Evolutionary conservation across 2,329 filamentous ascomycete genomes (phyloP), one percentile per base, ranked within the genome.

Genomic region (Sphaerulina musiva): DNA sequence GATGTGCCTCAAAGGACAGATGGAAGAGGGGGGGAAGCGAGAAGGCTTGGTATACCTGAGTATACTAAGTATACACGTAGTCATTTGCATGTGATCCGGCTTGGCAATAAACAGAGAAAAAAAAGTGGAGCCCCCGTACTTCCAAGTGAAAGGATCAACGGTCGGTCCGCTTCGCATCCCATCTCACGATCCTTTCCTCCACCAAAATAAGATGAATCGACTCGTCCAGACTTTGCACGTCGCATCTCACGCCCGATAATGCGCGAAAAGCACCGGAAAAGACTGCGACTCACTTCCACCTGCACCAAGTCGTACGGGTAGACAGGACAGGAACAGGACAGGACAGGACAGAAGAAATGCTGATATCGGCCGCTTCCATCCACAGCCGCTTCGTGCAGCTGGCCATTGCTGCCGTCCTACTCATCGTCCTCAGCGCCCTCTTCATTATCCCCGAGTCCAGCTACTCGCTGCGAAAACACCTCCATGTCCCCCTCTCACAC

Each of bases 321-420:
- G 12, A 38, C 6, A 4, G 34, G 34, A 38, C 10, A 38, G 34
- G 34, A 38, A n/a, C 41, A 10, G 11, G 17, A n/a, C 41, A 10
- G 31, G 14, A 20, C 31, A 40, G 36, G 47, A 41, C 38, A 32
- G 14, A 6, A 26, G 14, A 11, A 26, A 62, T 62, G 59, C 58
- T 65, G 23, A 31, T 68, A 39, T 64, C 64, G 23, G 64, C 64
- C 20, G 56, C 60, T 9, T 64, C 66, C 38, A 58, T 68, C 34
- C 66, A 62, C 59, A 65, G 54, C 54, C 66, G 67, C 49, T 61
- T 68, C 54, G 57, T 61, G 17, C 66, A 69, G 53, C 60, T 69
- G 17, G 56, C 58, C 31, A 48, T 65, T 44, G 56, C 60, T 14
- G 64, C 62, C 17, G 47, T 58, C 12, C 45, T 61, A 31, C 60